Conservation (phyloP, 2,329 filamentous ascomycete species). For the Cladosporium sp. region DNA sequence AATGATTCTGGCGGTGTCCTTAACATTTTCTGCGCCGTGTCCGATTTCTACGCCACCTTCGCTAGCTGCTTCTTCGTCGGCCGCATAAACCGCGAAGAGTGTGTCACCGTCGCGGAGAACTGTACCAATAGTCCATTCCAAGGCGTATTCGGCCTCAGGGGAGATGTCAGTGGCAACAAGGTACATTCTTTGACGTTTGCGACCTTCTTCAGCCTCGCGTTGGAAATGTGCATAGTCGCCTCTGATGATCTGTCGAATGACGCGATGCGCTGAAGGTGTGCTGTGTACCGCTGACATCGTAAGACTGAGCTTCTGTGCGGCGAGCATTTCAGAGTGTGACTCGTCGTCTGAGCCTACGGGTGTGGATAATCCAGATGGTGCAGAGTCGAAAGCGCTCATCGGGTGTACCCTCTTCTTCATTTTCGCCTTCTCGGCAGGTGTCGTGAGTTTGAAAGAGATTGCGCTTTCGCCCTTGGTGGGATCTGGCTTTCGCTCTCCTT, state of each 20-base stretch:
- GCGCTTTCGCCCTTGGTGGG: slow-evolving; percentile 38
- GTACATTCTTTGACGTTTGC: slow-evolving; percentile 81
- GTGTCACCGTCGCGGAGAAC: slow-evolving; percentile 93
- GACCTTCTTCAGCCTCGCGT: slow-evolving; percentile 74
- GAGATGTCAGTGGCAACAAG: slow-evolving; percentile 94
- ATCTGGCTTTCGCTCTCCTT: slow-evolving; percentile 32
- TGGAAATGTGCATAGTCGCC: slow-evolving; percentile 79
- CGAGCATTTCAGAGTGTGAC: slow-evolving; percentile 79
- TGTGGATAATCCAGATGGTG: slow-evolving; percentile 58
- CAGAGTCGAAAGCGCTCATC: slow-evolving; percentile 77
- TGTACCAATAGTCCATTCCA: slow-evolving; percentile 97
- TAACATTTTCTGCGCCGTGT: slow-evolving; percentile 72
- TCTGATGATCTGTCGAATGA: slow-evolving; percentile 85
- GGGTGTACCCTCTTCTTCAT: slow-evolving; percentile 63
- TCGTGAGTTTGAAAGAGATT: slow-evolving; percentile 32
- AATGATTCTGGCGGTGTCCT: slow-evolving; percentile 72
- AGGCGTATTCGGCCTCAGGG: slow-evolving; percentile 87
- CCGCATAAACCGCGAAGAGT: slow-evolving; percentile 86
- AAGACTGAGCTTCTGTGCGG: slow-evolving; percentile 81
- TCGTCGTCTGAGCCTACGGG: slow-evolving; percentile 80
- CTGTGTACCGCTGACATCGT: slow-evolving; percentile 77
- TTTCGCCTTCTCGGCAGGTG: slow-evolving; percentile 23
- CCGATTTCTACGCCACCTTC: slow-evolving; percentile 57
- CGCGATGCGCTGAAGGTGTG: slow-evolving; percentile 73
- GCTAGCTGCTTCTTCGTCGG: slow-evolving; percentile 73